A percentile compares a stretch with the other conserved stretches of the same genome.
Conservation (phyloP, 78 protist species). For the Dictyostelium firmibasis region DNA sequence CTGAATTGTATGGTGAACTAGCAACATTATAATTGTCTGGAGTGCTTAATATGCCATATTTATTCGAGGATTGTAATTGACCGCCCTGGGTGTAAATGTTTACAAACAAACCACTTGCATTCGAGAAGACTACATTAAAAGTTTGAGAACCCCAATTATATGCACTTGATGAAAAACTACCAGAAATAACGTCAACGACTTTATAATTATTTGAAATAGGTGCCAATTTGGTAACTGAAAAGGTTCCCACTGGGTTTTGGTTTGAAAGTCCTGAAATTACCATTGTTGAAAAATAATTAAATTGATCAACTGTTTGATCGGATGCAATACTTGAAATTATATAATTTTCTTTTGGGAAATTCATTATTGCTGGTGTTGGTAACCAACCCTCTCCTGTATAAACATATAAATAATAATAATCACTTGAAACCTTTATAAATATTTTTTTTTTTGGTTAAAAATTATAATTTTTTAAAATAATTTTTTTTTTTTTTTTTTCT, state of each 20-base stretch:
- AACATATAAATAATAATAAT: not conserved
- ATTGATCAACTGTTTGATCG: not conserved
- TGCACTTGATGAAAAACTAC: not conserved
- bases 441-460: not conserved
- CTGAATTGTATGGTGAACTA: not conserved
- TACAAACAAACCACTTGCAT: not conserved
- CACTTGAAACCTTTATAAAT: not conserved
- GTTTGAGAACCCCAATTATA: not conserved
- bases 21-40: not conserved
- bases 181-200: not conserved
- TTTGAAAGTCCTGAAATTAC: not conserved
- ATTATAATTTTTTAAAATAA: too few species aligned
- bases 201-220: not conserved
- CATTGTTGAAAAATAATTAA: not conserved
- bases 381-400: not conserved
- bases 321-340: not conserved
- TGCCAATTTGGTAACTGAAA: not conserved
- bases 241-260: not conserved
- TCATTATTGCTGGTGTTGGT: not conserved
- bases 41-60: not conserved
- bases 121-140: not conserved
- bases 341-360: not conserved
- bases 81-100: not conserved
- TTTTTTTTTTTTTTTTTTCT: not conserved
- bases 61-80: not conserved